Base-by-base conservation (phyloP, 192 early-diverging fungal species). In the Phycomyces blakesleeanus region DNA sequence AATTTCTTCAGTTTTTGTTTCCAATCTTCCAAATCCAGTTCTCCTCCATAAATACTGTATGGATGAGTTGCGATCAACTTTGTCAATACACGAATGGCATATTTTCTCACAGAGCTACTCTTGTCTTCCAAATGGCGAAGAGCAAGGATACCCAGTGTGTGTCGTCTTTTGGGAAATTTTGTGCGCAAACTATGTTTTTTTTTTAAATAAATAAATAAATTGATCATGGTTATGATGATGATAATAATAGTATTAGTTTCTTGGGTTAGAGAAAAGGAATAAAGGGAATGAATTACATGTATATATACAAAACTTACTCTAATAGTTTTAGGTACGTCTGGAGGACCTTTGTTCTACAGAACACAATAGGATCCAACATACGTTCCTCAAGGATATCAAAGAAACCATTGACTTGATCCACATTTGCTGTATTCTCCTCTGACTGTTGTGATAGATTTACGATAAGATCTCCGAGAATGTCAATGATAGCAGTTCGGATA, bases 341-440 rank as follows among this genome's bases (percentile, higher is more conserved):
- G 25, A 99, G 72, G 0, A 97, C 85, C 75, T 95, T 96, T 21
- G 86, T 83, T 26, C 98, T 87, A 2, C 89, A 86, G 73, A 86
- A 88, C n/a, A 85, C 85, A 63, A 86, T 92, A n/a, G 78, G 76
- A 71, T 99, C 98, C 65, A 90, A 84, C 77, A 95, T 93, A 11
- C 96, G 83, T 69, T 98, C 93, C 63, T 93, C 84, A 53, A 99
- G 67, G 59, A 95, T 84, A 67, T 96, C 93, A 75, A 93, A 97
- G 65, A 92, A 95, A 41, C 86, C 82, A 52, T 87, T 82, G 54
- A 98, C 80, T 71, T 91, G 88, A 59, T 84, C 80, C 63, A 81
- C 78, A 29, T 81, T 78, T 18, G 81, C 87, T 3, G 86, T 83
- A 0, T 81, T 85, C 58, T 93, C 84, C 37, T 90, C 87, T 24